Conservation (phyloP, 2,329 filamentous ascomycete species). For the Dactylellina parvicollis region DNA sequence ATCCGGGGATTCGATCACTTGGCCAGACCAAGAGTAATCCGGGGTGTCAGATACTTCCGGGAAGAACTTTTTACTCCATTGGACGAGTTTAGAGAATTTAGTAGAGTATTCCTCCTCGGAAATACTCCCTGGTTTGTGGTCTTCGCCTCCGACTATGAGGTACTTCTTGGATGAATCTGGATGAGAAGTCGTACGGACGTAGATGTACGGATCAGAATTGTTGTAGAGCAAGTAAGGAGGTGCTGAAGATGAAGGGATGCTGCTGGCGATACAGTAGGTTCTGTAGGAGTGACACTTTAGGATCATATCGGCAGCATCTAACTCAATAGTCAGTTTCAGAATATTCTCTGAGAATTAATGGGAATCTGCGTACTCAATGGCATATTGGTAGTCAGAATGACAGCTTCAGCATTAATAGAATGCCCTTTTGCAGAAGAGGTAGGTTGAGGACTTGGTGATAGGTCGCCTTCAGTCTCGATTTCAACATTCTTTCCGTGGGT, state of each 20-base stretch:
- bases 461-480: constrained; percentile 62
- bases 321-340: constrained; percentile 58
- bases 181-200: constrained; percentile 67
- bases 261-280: constrained; percentile 69
- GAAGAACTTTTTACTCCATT: constrained; percentile 68
- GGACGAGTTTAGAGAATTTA: constrained; percentile 66
- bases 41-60: constrained; percentile 63
- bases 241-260: constrained; percentile 66
- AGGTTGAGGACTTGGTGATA: neutral
- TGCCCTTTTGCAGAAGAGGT: constrained; percentile 59
- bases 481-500: constrained; percentile 66
- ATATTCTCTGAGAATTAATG: constrained; percentile 59
- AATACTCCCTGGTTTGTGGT: constrained; percentile 70
- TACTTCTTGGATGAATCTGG: constrained; percentile 67
- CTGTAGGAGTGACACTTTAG: constrained; percentile 64
- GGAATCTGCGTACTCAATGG: constrained; percentile 65
- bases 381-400: constrained; percentile 68
- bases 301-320: constrained; percentile 7
- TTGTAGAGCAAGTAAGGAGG: constrained; percentile 70
- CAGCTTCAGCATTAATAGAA: constrained; percentile 65
- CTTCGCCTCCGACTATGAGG: constrained; percentile 68
- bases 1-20: constrained; percentile 69
- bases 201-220: constrained; percentile 68
- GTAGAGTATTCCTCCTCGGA: constrained; percentile 60
- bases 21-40: constrained; percentile 70